Evolutionary conservation across 768 basidiomycete species (phyloP), one percentile per base, ranked within the genome.

Genomic region (Agrocybe chaxingu): DNA sequence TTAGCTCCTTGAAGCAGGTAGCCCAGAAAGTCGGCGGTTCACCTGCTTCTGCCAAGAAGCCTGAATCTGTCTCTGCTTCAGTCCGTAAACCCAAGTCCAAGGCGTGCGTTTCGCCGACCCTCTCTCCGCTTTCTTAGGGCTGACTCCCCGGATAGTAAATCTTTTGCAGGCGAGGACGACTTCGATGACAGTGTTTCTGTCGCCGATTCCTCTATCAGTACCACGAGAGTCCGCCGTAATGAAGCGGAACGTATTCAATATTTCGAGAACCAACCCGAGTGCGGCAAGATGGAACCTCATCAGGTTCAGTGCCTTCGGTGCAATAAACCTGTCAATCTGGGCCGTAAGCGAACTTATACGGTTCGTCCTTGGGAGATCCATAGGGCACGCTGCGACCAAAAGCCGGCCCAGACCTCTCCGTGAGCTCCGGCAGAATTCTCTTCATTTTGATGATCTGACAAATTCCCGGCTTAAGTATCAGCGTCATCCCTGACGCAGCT

Each of bases 321-420:
- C 61, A 66, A 76, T 36, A 76, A 78, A 52, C 74, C 74, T 65
- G 74, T 87, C 12, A 71, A 73, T 36, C 72, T 89, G 13, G 80
- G 82, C 45, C 69, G 71, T n/a, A 77, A 66, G 56, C 74, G 73
- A 53, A 74, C 75, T 10, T 88, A 84, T 51, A 69, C 76, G 9
- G 78, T 86, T 51, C 74, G 74, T 35, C 77, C 77, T 44, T 88
- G 86, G 86, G 74, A 82, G 54, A 68, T 66, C 34, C 86, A 88
- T 61, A 71, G 81, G 19, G 69, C 65, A 13, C 70, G 70, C 49
- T 86, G 84, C 54, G 79, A 80, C 61, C 72, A 70, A 53, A 70
- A 64, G 51, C 62, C 65, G 34, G 62, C 68, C 19, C 56, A 60
- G 47, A 49, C 37, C 44, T 36, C 35, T 39, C 52, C 43, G 63